Evolutionary conservation across 257 asterid genomes (phyloP).

Genomic region (Craterostigma plantagineum): DNA sequence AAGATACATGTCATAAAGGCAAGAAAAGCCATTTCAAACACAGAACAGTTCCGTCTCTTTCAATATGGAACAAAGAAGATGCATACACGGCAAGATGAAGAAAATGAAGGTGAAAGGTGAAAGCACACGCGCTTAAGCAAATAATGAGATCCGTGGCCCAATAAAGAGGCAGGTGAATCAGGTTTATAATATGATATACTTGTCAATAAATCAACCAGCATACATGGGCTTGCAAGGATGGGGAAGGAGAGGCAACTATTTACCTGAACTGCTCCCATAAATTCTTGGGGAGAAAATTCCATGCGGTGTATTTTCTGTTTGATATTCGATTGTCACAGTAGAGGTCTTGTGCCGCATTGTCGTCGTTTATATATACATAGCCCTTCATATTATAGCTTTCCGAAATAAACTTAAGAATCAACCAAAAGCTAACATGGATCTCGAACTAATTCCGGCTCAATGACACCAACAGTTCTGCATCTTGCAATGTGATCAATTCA

Average conservation of each 20-base stretch:
- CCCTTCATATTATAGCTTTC: slow-evolving; percentile 45
- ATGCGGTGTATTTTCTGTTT: slow-evolving; percentile 78
- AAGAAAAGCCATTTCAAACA: too few relatives aligned
- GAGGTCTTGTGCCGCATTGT: slow-evolving; percentile 43
- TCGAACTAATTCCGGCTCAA: too few relatives aligned
- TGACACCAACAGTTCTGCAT: background rate
- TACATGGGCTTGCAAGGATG: background rate
- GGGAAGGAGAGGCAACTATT: background rate
- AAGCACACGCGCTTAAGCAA: too few relatives aligned
- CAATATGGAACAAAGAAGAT: too few relatives aligned
- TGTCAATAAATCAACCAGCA: too few relatives aligned
- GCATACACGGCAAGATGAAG: too few relatives aligned
- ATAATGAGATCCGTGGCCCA: too few relatives aligned
- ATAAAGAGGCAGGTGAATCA: background rate
- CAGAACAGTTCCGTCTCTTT: too few relatives aligned
- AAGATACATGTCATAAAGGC: too few relatives aligned
- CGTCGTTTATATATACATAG: slow-evolving; percentile 69
- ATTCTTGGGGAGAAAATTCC: slow-evolving; percentile 93
- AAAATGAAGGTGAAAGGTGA: too few relatives aligned
- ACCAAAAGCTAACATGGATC: too few relatives aligned
- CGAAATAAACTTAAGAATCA: slow-evolving; percentile 1
- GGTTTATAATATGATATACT: too few relatives aligned
- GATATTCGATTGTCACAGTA: slow-evolving; percentile 91
- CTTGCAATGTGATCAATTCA: slow-evolving; percentile 12
- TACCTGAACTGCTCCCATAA: slow-evolving; percentile 99